phyloP scores from a whole-genome alignment of 2,329 filamentous ascomycete species.

The Xylaria multiplex region DNA sequence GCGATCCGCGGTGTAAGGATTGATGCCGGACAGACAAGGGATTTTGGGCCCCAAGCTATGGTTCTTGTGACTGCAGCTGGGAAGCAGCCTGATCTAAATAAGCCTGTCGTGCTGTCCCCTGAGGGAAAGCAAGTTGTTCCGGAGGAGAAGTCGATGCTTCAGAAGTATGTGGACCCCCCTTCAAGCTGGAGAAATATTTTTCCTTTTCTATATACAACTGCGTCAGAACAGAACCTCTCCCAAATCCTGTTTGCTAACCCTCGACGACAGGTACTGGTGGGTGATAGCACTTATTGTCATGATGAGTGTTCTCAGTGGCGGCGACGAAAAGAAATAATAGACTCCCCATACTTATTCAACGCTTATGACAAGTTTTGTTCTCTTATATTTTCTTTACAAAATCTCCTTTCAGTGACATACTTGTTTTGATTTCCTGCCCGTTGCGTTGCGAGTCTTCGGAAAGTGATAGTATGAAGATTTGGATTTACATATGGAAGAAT shows the following conservation, averaged over 20 bases:
- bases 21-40: constrained; percentile 71
- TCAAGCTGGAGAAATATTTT: neutral
- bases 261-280: constrained; percentile 71
- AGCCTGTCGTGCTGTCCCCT: constrained; percentile 69
- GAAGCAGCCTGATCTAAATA: constrained; percentile 68
- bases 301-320: constrained; percentile 60
- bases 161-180: constrained; percentile 64
- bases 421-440: constrained; percentile 8
- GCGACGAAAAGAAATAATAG: constrained; percentile 62
- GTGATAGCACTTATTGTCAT: constrained; percentile 64
- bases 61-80: constrained; percentile 61
- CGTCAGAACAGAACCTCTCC: neutral
- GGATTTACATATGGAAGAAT: neutral
- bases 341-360: constrained; percentile 29
- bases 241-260: constrained; percentile 49
- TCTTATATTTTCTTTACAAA: neutral
- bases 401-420: constrained; percentile 16
- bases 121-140: constrained; percentile 68
- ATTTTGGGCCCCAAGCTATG: constrained; percentile 70
- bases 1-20: constrained; percentile 66
- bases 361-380: constrained; percentile 2
- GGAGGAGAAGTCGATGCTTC: constrained; percentile 72
- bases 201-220: neutral
- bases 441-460: neutral
- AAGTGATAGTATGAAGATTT: constrained; percentile 16